A percentile compares a stretch with the other conserved stretches of the same genome.
Conservation (phyloP, 768 basidiomycete species). For the Lentinula edodes region DNA sequence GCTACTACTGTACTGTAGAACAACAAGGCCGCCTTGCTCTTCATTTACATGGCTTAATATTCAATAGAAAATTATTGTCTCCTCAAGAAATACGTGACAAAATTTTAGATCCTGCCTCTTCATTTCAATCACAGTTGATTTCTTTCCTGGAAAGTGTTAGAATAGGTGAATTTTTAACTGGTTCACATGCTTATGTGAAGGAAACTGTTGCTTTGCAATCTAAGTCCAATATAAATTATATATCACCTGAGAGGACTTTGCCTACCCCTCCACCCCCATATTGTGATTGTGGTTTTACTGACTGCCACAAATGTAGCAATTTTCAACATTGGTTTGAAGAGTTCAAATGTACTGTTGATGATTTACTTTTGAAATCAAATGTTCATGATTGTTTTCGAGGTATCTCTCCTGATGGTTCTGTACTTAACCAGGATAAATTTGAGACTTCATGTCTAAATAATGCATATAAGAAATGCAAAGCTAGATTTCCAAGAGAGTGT, state of each 20-base stretch:
- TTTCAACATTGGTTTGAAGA: constrained; percentile 1
- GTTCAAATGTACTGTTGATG: constrained; percentile 20
- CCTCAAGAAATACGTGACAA: too few relatives aligned
- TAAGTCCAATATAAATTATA: constrained; percentile 5
- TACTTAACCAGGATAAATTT: background rate
- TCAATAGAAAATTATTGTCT: too few relatives aligned
- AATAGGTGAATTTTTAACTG: constrained; percentile 24
- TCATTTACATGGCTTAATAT: too few relatives aligned
- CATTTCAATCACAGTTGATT: constrained; percentile 21
- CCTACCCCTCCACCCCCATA: constrained; percentile 15
- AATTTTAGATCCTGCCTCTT: background rate
- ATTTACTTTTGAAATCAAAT: constrained; percentile 23
- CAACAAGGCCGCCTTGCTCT: constrained; percentile 25
- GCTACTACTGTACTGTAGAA: constrained; percentile 35
- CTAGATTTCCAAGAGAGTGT: constrained; percentile 27
- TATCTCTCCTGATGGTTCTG: constrained; percentile 11
- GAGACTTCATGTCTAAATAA: constrained; percentile 21
- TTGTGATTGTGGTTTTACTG: background rate
- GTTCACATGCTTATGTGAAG: constrained; percentile 12
- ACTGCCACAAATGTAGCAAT: constrained; percentile 11
- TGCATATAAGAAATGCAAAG: constrained; percentile 23
- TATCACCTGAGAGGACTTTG: constrained; percentile 17
- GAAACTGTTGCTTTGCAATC: background rate
- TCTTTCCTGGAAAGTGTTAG: constrained; percentile 25
- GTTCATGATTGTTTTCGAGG: constrained; percentile 19